Base-by-base conservation (phyloP, 1,139 yeast species). In the Maudiozyma humilis region DNA sequence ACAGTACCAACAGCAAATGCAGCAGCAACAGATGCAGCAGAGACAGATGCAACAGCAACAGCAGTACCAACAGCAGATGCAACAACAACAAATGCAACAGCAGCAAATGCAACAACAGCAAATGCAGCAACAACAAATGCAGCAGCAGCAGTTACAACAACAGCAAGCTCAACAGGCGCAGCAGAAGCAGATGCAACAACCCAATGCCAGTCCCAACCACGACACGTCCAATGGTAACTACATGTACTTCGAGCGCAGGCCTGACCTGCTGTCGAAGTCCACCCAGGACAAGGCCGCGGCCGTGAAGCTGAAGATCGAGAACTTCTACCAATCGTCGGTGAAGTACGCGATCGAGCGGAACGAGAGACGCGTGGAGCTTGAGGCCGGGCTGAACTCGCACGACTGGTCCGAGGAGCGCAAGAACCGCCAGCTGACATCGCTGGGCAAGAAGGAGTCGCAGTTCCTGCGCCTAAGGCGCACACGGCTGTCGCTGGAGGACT, bases 181-280 rank as follows among this genome's bases (percentile, higher is more conserved):
- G 38, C 51, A 36, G 23, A 50, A 44, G 32, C 46, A 51, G 36
- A 54, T 53, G 32, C 55, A 50, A 27, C 59, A 55, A 18, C 52
- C 46, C 16, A 54, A 50, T 32, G 44, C 43, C 8, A 15, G 20
- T 10, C 16, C n/a, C 10, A 32, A 14, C 15, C 13, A 4, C 14
- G 37, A 19, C n/a, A 34, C 19, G 16, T 19, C 29, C 14, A 36
- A 36, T 20, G 44, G 51, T 31, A 71, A 70, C 49, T 81, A 82
- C 54, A 87, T 83, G 45, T 76, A 79, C 57, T 84, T 89, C 65
- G 89, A 83, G 57, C 78, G 97, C 52, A 88, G 85, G 56, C 96
- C 97, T 0, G 93, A 84, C 51, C 69, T 75, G 55, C 69, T 83
- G 56, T 73, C 78, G 37, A 80, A 81, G 51, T 59, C 70, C 12